Evolutionary conservation across 768 basidiomycete genomes (phyloP).

Genomic region (Butyriboletus loyo): DNA sequence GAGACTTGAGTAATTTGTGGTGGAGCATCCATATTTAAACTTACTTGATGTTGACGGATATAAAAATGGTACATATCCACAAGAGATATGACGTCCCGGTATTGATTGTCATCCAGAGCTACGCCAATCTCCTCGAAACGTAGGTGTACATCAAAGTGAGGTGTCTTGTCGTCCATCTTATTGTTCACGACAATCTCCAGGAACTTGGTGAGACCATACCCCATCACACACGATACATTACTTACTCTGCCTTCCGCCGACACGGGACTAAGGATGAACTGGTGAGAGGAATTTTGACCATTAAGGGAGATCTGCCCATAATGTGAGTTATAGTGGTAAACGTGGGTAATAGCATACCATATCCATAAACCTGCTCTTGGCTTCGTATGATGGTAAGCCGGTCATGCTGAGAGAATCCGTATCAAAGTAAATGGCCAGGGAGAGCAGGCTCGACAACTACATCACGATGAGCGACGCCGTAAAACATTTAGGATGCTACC

Average conservation of each 20-base stretch:
- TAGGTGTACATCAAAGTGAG: conserved; percentile 84
- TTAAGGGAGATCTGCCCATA: conserved; percentile 48
- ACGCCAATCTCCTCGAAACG: conserved; percentile 93
- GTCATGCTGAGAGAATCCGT: conserved; percentile 84
- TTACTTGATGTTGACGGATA: conserved; percentile 75
- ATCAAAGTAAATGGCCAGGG: conserved; percentile 91
- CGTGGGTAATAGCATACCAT: conserved; percentile 46
- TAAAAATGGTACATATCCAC: conserved; percentile 98
- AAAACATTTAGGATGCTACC: neutral
- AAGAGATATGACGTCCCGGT: conserved; percentile 87
- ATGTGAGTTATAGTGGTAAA: conserved; percentile 2
- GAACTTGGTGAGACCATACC: conserved; percentile 2
- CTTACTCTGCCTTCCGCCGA: conserved; percentile 88
- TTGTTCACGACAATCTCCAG: conserved; percentile 78
- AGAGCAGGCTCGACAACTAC: conserved; percentile 82
- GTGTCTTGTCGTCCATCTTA: conserved; percentile 65
- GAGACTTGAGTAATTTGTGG: conserved; percentile 7
- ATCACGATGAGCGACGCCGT: conserved; percentile 3
- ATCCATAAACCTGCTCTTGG: conserved; percentile 66
- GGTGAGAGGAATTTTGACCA: conserved; percentile 52
- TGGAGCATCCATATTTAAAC: conserved; percentile 7
- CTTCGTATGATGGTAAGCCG: conserved; percentile 60
- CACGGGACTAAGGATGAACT: conserved; percentile 93
- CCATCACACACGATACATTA: neutral
- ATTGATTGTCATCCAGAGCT: conserved; percentile 89